Evolutionary conservation across 2,329 filamentous ascomycete genomes (phyloP).

Genomic region (Colletotrichum destructivum): DNA sequence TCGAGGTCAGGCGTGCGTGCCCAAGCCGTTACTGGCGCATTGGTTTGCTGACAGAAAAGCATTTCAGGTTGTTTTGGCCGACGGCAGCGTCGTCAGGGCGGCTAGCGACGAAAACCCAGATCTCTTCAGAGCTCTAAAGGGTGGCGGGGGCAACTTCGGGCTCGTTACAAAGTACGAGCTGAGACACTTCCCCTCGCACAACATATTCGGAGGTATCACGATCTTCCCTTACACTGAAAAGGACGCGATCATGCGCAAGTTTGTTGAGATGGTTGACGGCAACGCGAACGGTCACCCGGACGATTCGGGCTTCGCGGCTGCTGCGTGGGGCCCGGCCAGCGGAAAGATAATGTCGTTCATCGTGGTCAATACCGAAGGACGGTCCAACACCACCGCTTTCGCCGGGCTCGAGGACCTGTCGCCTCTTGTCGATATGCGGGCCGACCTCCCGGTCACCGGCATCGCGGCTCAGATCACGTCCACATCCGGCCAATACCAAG

Average conservation of each 20-base stretch:
- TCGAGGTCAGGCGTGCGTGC: background rate
- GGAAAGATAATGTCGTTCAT: background rate
- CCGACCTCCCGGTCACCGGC: background rate
- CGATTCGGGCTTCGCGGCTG: constrained; percentile 13
- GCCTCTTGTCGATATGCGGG: constrained; percentile 4
- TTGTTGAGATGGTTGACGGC: constrained; percentile 9
- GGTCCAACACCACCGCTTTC: background rate
- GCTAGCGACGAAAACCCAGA: constrained; percentile 53
- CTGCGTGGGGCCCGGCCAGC: background rate
- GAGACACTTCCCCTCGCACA: constrained; percentile 44
- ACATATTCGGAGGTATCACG: constrained; percentile 31
- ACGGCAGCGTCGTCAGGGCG: constrained; percentile 57
- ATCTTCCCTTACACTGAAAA: background rate
- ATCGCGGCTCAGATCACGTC: constrained; percentile 11
- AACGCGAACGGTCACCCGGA: constrained; percentile 9
- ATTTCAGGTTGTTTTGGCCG: constrained; percentile 57
- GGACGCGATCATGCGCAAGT: background rate
- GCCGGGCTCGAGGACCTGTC: background rate
- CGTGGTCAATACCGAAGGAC: constrained; percentile 7
- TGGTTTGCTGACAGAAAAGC: background rate
- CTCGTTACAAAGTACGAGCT: constrained; percentile 52
- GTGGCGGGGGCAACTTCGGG: constrained; percentile 62
- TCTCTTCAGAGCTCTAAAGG: constrained; percentile 61
- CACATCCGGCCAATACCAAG: background rate
- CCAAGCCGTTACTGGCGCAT: rapidly evolving